A percentile compares a stretch with the other conserved stretches of the same genome.
Conservation (phyloP, 495 filamentous ascomycete genomes). For the Penicillium coprophilum region DNA sequence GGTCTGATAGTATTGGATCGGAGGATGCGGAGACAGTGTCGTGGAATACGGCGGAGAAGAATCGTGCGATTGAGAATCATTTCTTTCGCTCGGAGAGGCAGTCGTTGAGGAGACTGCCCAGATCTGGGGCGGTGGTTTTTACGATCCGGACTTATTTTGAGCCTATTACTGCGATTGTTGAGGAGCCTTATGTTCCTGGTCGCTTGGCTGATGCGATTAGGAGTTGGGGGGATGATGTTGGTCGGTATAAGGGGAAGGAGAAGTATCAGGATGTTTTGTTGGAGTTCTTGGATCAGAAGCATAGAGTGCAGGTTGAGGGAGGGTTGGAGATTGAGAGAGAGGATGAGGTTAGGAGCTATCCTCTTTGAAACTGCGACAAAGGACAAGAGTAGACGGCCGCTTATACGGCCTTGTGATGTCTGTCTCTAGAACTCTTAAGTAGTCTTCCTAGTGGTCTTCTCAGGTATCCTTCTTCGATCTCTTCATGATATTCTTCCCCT, state of each 20-base stretch:
- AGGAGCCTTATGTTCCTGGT: slow-evolving; percentile 71
- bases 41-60: slow-evolving; percentile 78
- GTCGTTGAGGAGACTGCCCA: slow-evolving; percentile 69
- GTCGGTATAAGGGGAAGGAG: slow-evolving; percentile 80
- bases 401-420: too few relatives aligned
- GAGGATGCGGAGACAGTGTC: slow-evolving; percentile 66
- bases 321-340: slow-evolving; percentile 63
- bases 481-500: too few relatives aligned
- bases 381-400: too few relatives aligned
- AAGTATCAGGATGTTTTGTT: slow-evolving; percentile 75
- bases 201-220: slow-evolving; percentile 69
- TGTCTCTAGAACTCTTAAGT: too few relatives aligned
- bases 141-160: slow-evolving; percentile 80
- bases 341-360: slow-evolving; percentile 57
- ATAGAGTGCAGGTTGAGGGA: slow-evolving; percentile 68
- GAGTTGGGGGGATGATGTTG: slow-evolving; percentile 87
- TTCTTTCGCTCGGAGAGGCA: slow-evolving; percentile 81
- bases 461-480: too few relatives aligned
- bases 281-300: slow-evolving; percentile 78
- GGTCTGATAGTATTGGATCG: slow-evolving; percentile 71
- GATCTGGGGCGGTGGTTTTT: slow-evolving; percentile 74
- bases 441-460: too few relatives aligned
- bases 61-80: slow-evolving; percentile 71
- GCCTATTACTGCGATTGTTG: slow-evolving; percentile 61
- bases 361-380: too few relatives aligned